Evolutionary conservation across 2,329 filamentous ascomycete species (phyloP), one percentile per base, ranked within the genome.

Genomic region (Sporothrix pseudoabietina): DNA sequence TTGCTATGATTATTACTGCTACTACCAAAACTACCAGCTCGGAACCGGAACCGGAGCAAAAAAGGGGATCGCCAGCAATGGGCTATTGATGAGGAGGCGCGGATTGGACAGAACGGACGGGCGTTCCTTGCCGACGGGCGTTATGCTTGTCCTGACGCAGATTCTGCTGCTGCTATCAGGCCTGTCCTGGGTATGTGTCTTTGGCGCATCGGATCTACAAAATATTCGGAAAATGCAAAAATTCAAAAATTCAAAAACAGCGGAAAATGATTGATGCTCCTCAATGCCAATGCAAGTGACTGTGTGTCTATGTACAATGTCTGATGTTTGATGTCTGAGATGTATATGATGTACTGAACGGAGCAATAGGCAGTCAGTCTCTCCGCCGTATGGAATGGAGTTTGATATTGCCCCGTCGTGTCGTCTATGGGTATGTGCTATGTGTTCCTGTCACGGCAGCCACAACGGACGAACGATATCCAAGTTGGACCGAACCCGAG

Each of bases 191-290:
- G 26, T 71, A 26, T 74, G 44, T 73, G 69, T 73, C 69, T 74
- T 74, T 47, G 74, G 74, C 74, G 74, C 74, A 75, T 71, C 71
- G 74, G 74, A 75, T 75, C 74, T 71, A 57, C 49, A 69, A 74
- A 73, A 71, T 12, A 63, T 47, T 68, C 32, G 41, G 52, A 71
- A 26, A 49, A 71, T 65, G 72, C 61, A 47, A 72, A 49, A 35
- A 52, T 55, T n/a, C 52, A 72, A 73, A 73, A 74, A 52, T 55
- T n/a, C 52, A 72, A 73, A 73, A 74, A 73, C 66, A 74, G 59
- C 47, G 30, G 32, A 73, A 73, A 73, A 72, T 30, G 1, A 10
- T 30, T 5, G 8, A 30, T 22, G 52, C 8, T 55, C 22, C 22
- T 19, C 16, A 12, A 55, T 55, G 52, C 52, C 26, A 19, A 9